These are phyloP conservation scores for Acarospora socialis DNA, from an alignment of 2,329 filamentous ascomycete species.

Conservation along the genomic window DNA sequence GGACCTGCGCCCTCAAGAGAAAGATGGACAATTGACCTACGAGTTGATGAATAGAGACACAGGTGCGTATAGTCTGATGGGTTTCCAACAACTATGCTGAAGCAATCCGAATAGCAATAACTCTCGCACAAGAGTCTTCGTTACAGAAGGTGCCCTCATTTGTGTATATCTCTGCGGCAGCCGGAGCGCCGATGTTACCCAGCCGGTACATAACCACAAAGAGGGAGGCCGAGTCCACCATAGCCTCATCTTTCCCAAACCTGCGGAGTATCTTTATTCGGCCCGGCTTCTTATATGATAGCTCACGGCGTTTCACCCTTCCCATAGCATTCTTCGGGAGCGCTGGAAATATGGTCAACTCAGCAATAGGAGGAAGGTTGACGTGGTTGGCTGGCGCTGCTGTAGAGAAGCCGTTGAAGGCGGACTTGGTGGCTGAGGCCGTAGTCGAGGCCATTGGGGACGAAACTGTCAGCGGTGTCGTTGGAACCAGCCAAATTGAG, in stretches of 20 bases:
- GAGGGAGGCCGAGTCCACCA: constrained; percentile 69
- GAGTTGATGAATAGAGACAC: constrained; percentile 92
- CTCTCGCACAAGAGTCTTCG: constrained; percentile 63
- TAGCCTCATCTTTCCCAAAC: constrained; percentile 55
- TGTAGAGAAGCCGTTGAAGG: constrained; percentile 74
- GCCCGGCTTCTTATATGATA: constrained; percentile 81
- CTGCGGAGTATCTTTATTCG: constrained; percentile 73
- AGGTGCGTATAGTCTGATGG: constrained; percentile 24
- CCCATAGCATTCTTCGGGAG: constrained; percentile 68
- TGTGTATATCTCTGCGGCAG: constrained; percentile 78
- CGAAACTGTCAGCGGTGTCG: constrained; percentile 53
- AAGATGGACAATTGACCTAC: constrained; percentile 72
- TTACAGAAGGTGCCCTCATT: constrained; percentile 54
- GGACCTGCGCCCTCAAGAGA: constrained; percentile 50
- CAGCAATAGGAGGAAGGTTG: constrained; percentile 59
- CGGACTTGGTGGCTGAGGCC: constrained; percentile 74
- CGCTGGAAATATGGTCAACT: constrained; percentile 63
- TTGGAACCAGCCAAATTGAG: constrained; percentile 71
- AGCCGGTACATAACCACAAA: constrained; percentile 81
- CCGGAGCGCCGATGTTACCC: constrained; percentile 71
- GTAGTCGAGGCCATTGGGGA: constrained; percentile 77
- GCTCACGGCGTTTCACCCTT: constrained; percentile 64
- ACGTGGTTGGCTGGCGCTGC: constrained; percentile 66
- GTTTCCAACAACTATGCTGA: background rate
- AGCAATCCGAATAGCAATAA: constrained; percentile 45